Percentiles rank a stretch among this genome's conserved stretches.
These are phyloP conservation scores for Candida mattraensis DNA, from an alignment of 805 yeast species.

Conservation along the genomic window DNA sequence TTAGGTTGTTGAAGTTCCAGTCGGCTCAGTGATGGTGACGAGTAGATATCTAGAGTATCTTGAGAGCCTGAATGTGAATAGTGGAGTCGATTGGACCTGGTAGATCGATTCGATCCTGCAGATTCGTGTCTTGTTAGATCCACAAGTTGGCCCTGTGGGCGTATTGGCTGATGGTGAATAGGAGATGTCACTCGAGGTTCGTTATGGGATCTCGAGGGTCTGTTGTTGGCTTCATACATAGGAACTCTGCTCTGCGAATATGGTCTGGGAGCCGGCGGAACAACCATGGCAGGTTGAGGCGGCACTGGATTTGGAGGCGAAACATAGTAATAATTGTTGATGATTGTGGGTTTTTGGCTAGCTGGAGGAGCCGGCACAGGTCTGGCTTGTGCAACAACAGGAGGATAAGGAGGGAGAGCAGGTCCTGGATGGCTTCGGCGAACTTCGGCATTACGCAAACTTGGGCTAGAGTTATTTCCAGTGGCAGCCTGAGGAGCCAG, in stretches of 20 bases:
- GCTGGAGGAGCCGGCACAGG: constrained; percentile 21
- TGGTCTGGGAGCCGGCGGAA: constrained; percentile 6
- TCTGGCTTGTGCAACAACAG: constrained; percentile 8
- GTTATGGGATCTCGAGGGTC: too few species aligned
- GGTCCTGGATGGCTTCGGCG: constrained; percentile 15
- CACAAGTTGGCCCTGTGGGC: too few species aligned
- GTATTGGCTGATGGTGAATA: too few species aligned
- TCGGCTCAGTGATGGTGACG: constrained; percentile 18
- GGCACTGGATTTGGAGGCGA: constrained; percentile 12
- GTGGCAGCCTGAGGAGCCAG: constrained; percentile 22
- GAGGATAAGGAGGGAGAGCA: constrained; percentile 12
- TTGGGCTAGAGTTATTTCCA: constrained; percentile 16
- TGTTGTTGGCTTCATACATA: too few species aligned
- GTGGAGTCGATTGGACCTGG: too few species aligned
- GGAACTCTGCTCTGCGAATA: too few species aligned
- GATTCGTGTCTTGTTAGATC: too few species aligned
- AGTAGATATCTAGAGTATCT: constrained; percentile 17
- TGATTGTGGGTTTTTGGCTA: constrained; percentile 17
- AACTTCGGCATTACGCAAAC: too few species aligned
- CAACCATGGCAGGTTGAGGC: constrained; percentile 8
- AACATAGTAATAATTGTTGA: constrained; percentile 23
- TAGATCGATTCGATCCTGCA: too few species aligned
- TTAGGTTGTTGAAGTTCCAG: constrained; percentile 11
- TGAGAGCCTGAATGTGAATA: constrained; percentile 2
- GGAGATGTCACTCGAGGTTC: constrained; percentile 8